These are phyloP conservation scores for Botryosphaeria dothidea DNA, from an alignment of 2,329 filamentous ascomycete species.

Conservation along the genomic window DNA sequence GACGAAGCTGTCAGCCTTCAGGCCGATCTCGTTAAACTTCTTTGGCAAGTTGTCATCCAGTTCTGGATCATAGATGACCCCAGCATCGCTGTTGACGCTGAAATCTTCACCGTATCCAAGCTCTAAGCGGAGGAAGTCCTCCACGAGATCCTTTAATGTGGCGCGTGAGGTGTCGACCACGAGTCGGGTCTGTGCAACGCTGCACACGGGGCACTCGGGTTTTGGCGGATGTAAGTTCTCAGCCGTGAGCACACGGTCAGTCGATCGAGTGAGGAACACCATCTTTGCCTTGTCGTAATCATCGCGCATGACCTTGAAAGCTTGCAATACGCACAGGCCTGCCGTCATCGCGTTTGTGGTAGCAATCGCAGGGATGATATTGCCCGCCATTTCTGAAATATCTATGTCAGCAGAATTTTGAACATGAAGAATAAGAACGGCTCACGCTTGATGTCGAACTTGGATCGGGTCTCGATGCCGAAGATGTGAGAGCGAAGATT, in stretches of 20 bases:
- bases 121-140: constrained; percentile 68
- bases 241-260: constrained; percentile 59
- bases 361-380: constrained; percentile 97
- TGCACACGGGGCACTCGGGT: constrained; percentile 79
- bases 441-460: constrained; percentile 87
- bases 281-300: constrained; percentile 74
- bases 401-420: background rate
- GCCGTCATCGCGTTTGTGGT: constrained; percentile 98
- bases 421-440: background rate
- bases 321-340: constrained; percentile 85
- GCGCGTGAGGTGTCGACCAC: constrained; percentile 69
- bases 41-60: constrained; percentile 82
- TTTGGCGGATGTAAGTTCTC: constrained; percentile 66
- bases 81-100: constrained; percentile 70
- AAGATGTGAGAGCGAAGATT: constrained; percentile 91
- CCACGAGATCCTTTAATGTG: constrained; percentile 77
- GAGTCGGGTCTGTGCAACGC: constrained; percentile 68
- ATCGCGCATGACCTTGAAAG: constrained; percentile 82
- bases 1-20: constrained; percentile 73
- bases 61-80: constrained; percentile 86
- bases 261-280: constrained; percentile 77
- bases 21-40: constrained; percentile 74
- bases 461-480: constrained; percentile 81
- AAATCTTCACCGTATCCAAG: constrained; percentile 82
- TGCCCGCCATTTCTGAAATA: constrained; percentile 84